Base-by-base conservation (phyloP, 73 alveolate species). In the Effrenium voratum region DNA sequence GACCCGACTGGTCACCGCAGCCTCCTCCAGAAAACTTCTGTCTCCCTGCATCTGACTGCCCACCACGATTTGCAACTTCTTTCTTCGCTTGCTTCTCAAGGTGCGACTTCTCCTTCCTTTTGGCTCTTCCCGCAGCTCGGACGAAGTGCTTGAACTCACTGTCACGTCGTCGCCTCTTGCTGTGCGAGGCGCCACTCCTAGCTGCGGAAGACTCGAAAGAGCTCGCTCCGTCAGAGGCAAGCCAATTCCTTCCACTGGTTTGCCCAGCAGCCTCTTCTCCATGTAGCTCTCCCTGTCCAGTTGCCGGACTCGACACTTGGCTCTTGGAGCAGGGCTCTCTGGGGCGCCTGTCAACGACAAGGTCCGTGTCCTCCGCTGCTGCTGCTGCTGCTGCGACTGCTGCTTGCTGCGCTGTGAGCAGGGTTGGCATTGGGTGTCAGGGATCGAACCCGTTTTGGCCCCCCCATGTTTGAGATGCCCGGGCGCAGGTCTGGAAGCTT, bases 71-170 rank as follows among this genome's bases (percentile, higher is more conserved):
- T 57, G 94, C 68, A 87, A 28, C 41, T 19, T 26, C 5, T 49
- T 13, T 45, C 40, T 85, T 40, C 41, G 94, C 94, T 60, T 38
- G 45, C 38, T 57, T 85, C 26, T 46, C 63, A 85, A 55, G 22
- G 36, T 4, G 30, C 94, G 94, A 2, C 13, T 34, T 40, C 44
- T 55, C 80, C 32, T 46, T 85, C 81, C 94, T 41, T 57, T 22
- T 57, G 46, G 30, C 30, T 41, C 94, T 40, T 43, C 94, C 94
- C 22, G 34, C 44, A 85, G 15, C 47, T 85, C 94, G 45, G 94
- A 85, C 47, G 81, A 57, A 57, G 94, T 85, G 66, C 81, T 57
- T 45, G 34, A 55, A 44, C 81, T 85, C 13, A 38, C 94, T 24
- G 66, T 38, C 63, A 40, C 81, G 38, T 5, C 63, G 22, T n/a